These are phyloP conservation scores for Phytopythium aichiense DNA, from an alignment of 352 stramenopile species.

Conservation along the genomic window DNA sequence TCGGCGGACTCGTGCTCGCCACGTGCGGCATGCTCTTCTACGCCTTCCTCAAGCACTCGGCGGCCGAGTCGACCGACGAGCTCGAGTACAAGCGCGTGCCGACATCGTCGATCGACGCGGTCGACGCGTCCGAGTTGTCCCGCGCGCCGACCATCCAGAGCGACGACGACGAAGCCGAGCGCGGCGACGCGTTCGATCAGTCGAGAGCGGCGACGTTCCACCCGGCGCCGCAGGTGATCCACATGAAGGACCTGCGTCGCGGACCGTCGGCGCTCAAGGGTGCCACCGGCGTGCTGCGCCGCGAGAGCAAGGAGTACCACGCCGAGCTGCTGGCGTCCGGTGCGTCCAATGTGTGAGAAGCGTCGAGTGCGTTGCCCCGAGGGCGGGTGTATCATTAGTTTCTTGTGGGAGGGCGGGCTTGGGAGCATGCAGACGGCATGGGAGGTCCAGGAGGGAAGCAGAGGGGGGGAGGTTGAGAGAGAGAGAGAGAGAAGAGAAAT, in stretches of 20 bases:
- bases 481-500: background rate
- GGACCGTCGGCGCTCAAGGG: conserved; percentile 15
- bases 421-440: background rate
- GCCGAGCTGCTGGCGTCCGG: conserved; percentile 9
- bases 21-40: conserved; percentile 77
- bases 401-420: background rate
- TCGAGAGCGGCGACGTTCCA: conserved; percentile 1
- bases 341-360: conserved; percentile 23
- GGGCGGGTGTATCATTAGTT: conserved; percentile 31
- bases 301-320: conserved; percentile 61
- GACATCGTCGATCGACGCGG: conserved; percentile 9
- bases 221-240: conserved; percentile 10
- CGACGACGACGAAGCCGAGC: background rate
- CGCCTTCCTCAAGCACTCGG: conserved; percentile 63
- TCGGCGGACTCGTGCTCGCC: conserved; percentile 60
- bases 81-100: conserved; percentile 33
- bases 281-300: conserved; percentile 26
- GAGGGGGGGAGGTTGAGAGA: background rate
- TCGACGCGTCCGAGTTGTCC: background rate
- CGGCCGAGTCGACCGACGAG: conserved; percentile 12
- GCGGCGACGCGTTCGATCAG: background rate
- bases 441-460: background rate
- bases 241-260: conserved; percentile 27
- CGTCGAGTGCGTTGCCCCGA: conserved; percentile 5
- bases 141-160: conserved; percentile 5